Evolutionary conservation across 2,329 filamentous ascomycete species (phyloP).

Genomic region (Akanthomyces muscarius): DNA sequence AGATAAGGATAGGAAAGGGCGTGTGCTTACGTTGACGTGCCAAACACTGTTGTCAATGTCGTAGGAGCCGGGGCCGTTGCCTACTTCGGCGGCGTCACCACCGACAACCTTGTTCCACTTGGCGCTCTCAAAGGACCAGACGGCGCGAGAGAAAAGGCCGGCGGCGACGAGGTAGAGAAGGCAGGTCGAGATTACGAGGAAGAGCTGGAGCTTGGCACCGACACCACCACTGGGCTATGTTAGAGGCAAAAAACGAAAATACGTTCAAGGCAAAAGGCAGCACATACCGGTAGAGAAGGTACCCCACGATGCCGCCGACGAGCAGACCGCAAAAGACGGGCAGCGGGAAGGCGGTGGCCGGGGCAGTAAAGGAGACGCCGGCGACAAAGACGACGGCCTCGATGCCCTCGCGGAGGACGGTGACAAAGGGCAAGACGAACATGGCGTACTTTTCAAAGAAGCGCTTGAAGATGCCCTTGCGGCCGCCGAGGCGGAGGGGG

Average conservation of each 20-base stretch:
- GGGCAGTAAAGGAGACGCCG: constrained; percentile 72
- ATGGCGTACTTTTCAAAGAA: constrained; percentile 77
- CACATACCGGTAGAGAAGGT: constrained; percentile 70
- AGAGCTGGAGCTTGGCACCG: constrained; percentile 55
- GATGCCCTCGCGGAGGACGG: constrained; percentile 79
- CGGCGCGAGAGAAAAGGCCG: constrained; percentile 71
- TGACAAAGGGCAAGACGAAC: constrained; percentile 83
- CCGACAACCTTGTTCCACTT: constrained; percentile 64
- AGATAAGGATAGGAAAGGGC: background rate
- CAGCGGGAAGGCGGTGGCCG: constrained; percentile 72
- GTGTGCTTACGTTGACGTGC: constrained; percentile 67
- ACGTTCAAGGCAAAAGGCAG: background rate
- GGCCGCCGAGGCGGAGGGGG: constrained; percentile 42
- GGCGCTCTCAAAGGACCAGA: constrained; percentile 71
- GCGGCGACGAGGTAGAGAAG: constrained; percentile 81
- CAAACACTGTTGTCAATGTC: constrained; percentile 75
- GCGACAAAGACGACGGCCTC: constrained; percentile 85
- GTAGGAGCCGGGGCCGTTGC: constrained; percentile 67
- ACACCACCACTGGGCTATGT: constrained; percentile 36
- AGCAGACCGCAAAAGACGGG: constrained; percentile 68
- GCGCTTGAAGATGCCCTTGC: constrained; percentile 48
- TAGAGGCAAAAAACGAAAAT: background rate
- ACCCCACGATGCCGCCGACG: constrained; percentile 65
- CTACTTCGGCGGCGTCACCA: constrained; percentile 48
- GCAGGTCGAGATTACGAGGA: constrained; percentile 78